These are phyloP conservation scores for Pyrenophora teres DNA, from an alignment of 2,329 filamentous ascomycete genomes.

Conservation along the genomic window DNA sequence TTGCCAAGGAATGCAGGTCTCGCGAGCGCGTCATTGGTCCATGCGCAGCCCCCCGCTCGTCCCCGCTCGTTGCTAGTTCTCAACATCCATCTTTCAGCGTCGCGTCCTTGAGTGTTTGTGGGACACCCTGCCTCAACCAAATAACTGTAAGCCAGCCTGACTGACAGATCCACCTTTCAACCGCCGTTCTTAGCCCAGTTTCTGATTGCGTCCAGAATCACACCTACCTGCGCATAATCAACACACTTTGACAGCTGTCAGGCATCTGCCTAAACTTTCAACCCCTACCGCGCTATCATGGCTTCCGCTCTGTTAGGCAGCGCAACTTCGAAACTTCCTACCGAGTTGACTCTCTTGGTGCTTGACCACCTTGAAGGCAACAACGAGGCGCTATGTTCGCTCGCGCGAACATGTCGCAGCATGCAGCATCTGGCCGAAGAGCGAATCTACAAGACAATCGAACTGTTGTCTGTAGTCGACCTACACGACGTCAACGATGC, in stretches of 20 bases:
- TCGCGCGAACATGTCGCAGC: slow-evolving; percentile 37
- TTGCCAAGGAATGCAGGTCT: background rate
- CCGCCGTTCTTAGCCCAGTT: too few species aligned
- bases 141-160: too few species aligned
- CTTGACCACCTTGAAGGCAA: slow-evolving; percentile 35
- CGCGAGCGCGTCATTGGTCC: too few species aligned
- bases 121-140: too few species aligned
- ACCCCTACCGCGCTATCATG: slow-evolving; percentile 12
- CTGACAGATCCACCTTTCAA: too few species aligned
- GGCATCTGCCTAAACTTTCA: background rate
- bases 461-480: slow-evolving; percentile 32
- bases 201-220: too few species aligned
- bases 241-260: too few species aligned
- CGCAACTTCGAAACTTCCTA: slow-evolving; percentile 24
- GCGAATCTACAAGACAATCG: slow-evolving; percentile 39
- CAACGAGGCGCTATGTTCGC: slow-evolving; percentile 27
- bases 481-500: slow-evolving; percentile 33
- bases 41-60: too few species aligned
- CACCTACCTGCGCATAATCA: too few species aligned
- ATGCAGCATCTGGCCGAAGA: slow-evolving; percentile 41
- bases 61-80: too few species aligned
- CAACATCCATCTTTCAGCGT: too few species aligned
- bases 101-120: too few species aligned
- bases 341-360: slow-evolving; percentile 38
- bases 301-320: slow-evolving; percentile 20